Base-by-base conservation (phyloP, 768 basidiomycete genomes). In the Russula ochroleuca region DNA sequence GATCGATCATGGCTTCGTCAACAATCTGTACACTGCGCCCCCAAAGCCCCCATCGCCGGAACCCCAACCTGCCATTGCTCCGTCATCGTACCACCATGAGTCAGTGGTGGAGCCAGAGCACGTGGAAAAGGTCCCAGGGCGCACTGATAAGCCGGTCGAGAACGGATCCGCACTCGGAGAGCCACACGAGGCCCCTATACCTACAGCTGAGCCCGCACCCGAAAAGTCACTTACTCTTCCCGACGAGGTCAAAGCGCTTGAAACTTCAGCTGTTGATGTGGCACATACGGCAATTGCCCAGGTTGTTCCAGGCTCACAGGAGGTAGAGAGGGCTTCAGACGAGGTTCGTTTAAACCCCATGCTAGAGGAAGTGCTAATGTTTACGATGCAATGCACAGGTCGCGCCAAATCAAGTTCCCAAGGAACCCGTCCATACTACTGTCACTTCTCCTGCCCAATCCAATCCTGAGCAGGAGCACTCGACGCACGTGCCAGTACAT, bases 1-100 rank as follows among this genome's bases (percentile, higher is more conserved):
- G 67, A 38, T 61, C 15, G 75, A 75, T 57, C 37, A 50, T 15
- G 73, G 74, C 21, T 73, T 72, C 62, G 63, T 75, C 54, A 76
- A 76, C 65, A 76, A 75, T 63, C 68, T 72, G 47, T 72, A 69
- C 56, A 57, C 66, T 31, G 69, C 69, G 5, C 69, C 68, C 7
- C n/a, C 51, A 23, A 67, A 67, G n/a, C 69, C 68, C 35, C 19
- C 57, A 5, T 23, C 23, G 2, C 51, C 40, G 37, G 40, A 57
- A 41, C 49, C 56, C 23, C 43, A 37, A 19, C 45, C 28, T 3
- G 11, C n/a, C 17, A 17, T 47, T 23, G 48, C 23, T 14, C 58
- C 54, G 14, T 57, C 53, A 6, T 56, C 62, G 8, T 47, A 61
- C 10, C 63, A 45, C 15, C 40, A 55, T 13, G 57, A 58, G 47